Base-by-base conservation (phyloP, 345 rosid species). In the Salix exigua region DNA sequence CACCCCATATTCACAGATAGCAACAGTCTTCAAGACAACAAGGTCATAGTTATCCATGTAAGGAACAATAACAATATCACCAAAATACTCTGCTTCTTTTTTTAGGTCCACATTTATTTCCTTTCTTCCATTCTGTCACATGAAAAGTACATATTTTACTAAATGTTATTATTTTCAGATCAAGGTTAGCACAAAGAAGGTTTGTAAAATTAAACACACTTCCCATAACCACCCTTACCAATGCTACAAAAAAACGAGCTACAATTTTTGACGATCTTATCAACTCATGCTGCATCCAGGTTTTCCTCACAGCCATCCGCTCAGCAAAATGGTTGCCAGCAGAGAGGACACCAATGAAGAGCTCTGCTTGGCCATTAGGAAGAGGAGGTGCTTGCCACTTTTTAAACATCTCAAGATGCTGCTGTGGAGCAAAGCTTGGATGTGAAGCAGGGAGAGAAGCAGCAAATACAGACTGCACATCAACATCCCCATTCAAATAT, bases 1-100 rank as follows among this genome's bases (percentile, higher is more conserved):
- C 83, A 95, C 97, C 92, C 97, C 97, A 81, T 90, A 87, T 90
- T 95, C 99, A 50, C 97, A 94, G 73, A 94, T 94, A 66, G 98
- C 97, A 81, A 92, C 89, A 48, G 98, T 94, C 85, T 94, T 95
- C 77, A 95, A 84, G 16, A 93, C 99, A 31, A 93, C 97, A 46
- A 95, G 97, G 75, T 95, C 99, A 58, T 95, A 95, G 80, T 89
- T 89, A 76, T 93, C 99, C 97, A 93, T 86, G 88, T 93, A 95
- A 16, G 99, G 97, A 60, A 95, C 97, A 26, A 94, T 82, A 37
- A 95, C 91, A 76, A 91, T 86, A 83, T 93, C 97, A 30, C 96
- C 92, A 51, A 94, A 94, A 77, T 85, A 92, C 66, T 91, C 95
- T 44, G 96, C 97, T 90, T 95, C 99, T 87, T 88, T 90, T 89